These are phyloP conservation scores for Ilyonectria robusta DNA, from an alignment of 2,329 filamentous ascomycete species.

Conservation along the genomic window DNA sequence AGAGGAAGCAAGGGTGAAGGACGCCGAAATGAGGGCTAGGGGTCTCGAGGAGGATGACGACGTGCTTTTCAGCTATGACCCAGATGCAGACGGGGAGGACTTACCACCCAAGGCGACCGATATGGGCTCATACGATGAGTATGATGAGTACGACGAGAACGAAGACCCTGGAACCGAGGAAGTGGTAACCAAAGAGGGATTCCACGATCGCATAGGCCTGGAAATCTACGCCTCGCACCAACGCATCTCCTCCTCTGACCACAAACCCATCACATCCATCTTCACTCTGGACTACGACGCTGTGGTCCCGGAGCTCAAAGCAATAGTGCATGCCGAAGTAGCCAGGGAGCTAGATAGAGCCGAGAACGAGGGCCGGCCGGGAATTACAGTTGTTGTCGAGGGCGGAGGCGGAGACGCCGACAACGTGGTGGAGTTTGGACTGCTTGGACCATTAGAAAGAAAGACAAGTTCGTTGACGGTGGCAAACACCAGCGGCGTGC, in stretches of 20 bases:
- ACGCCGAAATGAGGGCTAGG: conserved; percentile 87
- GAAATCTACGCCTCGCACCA: conserved; percentile 90
- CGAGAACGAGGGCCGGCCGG: conserved; percentile 91
- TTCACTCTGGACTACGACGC: conserved; percentile 91
- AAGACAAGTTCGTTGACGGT: conserved; percentile 81
- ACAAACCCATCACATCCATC: conserved; percentile 89
- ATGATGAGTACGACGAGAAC: conserved; percentile 70
- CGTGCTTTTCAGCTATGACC: conserved; percentile 92
- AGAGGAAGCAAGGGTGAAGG: conserved; percentile 76
- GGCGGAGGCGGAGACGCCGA: conserved; percentile 59
- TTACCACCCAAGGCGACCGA: conserved; percentile 44
- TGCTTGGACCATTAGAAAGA: conserved; percentile 77
- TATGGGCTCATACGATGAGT: conserved; percentile 62
- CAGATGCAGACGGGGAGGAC: conserved; percentile 77
- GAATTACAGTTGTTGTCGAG: conserved; percentile 87
- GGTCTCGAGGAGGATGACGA: conserved; percentile 87
- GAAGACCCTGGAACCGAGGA: conserved; percentile 61
- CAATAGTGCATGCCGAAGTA: conserved; percentile 87
- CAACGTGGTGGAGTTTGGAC: conserved; percentile 81
- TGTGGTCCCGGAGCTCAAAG: conserved; percentile 87
- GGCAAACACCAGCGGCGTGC: conserved; percentile 90
- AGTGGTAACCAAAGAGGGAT: conserved; percentile 71
- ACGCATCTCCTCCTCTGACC: conserved; percentile 90
- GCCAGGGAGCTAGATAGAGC: conserved; percentile 89
- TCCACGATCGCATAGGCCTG: conserved; percentile 67